Percentiles rank a stretch among this genome's conserved stretches.
These are phyloP conservation scores for Thermothelomyces thermophilus DNA, from an alignment of 2,329 filamentous ascomycete species.

Conservation along the genomic window DNA sequence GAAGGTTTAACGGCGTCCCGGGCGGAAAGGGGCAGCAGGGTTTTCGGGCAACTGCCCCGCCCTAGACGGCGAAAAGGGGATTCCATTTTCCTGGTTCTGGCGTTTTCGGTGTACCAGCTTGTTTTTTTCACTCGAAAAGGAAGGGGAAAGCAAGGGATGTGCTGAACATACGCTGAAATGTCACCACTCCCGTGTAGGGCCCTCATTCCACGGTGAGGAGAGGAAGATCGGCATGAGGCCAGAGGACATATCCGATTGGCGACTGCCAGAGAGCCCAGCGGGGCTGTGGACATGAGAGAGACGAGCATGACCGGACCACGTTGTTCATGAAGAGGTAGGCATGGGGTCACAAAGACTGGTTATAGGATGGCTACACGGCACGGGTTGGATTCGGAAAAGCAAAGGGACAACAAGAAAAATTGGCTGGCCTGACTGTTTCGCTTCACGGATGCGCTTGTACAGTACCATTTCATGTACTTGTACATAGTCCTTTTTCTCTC, in stretches of 20 bases:
- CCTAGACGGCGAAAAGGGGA: no score
- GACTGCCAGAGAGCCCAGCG: conserved; percentile 1
- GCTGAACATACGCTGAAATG: no score
- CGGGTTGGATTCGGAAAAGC: conserved; percentile 4
- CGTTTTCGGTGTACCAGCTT: no score
- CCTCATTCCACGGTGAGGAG: neutral
- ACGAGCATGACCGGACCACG: conserved; percentile 12
- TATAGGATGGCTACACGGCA: conserved; percentile 13
- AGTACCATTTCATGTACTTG: conserved; percentile 2
- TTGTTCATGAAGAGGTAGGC: conserved; percentile 6
- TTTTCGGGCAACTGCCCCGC: no score
- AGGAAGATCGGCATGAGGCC: conserved; percentile 5
- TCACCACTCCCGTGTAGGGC: no score
- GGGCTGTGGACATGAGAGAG: conserved; percentile 11
- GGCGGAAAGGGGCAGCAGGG: neutral
- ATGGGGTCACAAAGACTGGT: conserved; percentile 12
- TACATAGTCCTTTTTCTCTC: conserved; percentile 2
- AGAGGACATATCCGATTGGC: conserved; percentile 6
- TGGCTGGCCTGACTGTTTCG: conserved; percentile 13
- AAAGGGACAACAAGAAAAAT: conserved; percentile 2
- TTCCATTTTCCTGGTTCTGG: no score
- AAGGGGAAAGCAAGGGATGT: neutral
- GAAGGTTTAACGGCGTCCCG: neutral
- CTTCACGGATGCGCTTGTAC: neutral
- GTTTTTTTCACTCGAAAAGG: no score